Evolutionary conservation across 495 filamentous ascomycete genomes (phyloP), one percentile per base, ranked within the genome.

Genomic region (Podospora tetraspora): DNA sequence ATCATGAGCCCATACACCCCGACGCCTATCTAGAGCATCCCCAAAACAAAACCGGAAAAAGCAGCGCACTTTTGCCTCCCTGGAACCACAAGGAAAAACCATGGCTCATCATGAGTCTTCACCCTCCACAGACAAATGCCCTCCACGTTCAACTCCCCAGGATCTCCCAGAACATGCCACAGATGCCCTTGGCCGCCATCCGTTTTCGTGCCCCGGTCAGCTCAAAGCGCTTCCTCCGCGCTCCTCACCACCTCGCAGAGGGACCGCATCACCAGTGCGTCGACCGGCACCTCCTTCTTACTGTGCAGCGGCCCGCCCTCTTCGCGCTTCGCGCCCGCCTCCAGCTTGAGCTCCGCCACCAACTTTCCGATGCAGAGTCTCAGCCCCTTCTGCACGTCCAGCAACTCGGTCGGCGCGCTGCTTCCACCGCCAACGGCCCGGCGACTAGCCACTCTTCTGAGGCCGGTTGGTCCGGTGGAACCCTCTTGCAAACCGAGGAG

Each of bases 201-300:
- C 32, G 0, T 34, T 13, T 34, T 10, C 32, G 11, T 52, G 43
- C 16, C 12, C 11, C 32, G 11, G 0, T 12, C 43, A 8, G 5
- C 5, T 52, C 21, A 57, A 22, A 61, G 37, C 7, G 30, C 23
- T 64, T 81, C 78, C 71, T 83, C 81, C 5, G 74, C 73, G 9
- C 76, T 74, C 32, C 77, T 74, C 24, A 83, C 81, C 11, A 79
- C 72, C 68, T 83, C 79, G 63, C 80, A 82, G 4, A 83, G 74
- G 37, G 80, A 75, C 59, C 79, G 70, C 71, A 83, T 68, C 62
- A 83, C 71, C 22, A 79, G 66, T 1, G 75, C 74, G 29, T 82
- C 79, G 5, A 78, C 70, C 64, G 68, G 61, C 67, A 63, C 63
- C 56, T 57, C 64, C 66, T 57, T 73, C 67, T 30, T 66, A 19